Percentiles rank a stretch among this genome's conserved stretches.
These are phyloP conservation scores for Colletotrichum falcatum DNA, from an alignment of 2,329 filamentous ascomycete genomes.

Conservation along the genomic window DNA sequence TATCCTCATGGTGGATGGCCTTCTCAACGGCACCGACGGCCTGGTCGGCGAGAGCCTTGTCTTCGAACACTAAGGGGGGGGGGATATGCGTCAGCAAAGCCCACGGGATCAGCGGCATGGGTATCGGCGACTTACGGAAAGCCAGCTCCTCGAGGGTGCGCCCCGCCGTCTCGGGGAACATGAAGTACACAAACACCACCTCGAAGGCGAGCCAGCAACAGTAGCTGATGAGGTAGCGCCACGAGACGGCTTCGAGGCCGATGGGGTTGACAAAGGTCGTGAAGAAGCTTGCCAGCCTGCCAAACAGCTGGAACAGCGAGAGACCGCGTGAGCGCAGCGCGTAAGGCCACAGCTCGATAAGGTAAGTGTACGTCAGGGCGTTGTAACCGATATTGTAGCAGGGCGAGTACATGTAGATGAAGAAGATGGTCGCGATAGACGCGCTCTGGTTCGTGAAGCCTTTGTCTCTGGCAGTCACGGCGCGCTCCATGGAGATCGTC, in stretches of 20 bases:
- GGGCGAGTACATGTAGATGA: constrained; percentile 67
- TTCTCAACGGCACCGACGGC: constrained; percentile 48
- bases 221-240: constrained; percentile 42
- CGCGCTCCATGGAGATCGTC: constrained; percentile 60
- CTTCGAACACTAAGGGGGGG: constrained; percentile 47
- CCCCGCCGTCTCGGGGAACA: constrained; percentile 83
- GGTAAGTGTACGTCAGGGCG: constrained; percentile 70
- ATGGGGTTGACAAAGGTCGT: constrained; percentile 43
- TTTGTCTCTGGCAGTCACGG: constrained; percentile 48
- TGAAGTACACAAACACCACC: constrained; percentile 73
- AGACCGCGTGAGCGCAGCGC: constrained; percentile 66
- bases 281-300: constrained; percentile 40
- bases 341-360: constrained; percentile 71
- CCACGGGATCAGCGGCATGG: not conserved
- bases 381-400: constrained; percentile 72
- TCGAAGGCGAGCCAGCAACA: constrained; percentile 47
- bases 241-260: constrained; percentile 34
- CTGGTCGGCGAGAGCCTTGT: constrained; percentile 47
- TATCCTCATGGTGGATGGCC: constrained; percentile 44
- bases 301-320: constrained; percentile 53
- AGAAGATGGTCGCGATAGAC: constrained; percentile 61
- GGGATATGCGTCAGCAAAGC: not conserved
- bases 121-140: constrained; percentile 35
- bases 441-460: constrained; percentile 48
- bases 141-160: constrained; percentile 75